A percentile compares a stretch with the other conserved stretches of the same genome.
phyloP scores from a whole-genome alignment of 2,329 filamentous ascomycete species.

The Aspergillus costaricaensis region DNA sequence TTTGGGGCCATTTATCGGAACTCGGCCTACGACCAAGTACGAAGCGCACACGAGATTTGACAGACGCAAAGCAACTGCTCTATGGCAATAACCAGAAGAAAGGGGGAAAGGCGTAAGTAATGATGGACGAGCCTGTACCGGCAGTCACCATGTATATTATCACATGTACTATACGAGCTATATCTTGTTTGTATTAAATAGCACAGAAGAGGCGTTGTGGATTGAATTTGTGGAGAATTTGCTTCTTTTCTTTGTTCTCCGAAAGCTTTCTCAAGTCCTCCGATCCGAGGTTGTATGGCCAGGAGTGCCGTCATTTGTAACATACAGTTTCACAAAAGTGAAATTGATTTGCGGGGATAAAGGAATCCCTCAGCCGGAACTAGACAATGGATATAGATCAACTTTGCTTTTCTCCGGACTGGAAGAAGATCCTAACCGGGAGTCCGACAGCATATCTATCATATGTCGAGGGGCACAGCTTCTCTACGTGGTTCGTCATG shows the following conservation, averaged over 20 bases:
- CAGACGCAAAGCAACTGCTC: conserved; percentile 32
- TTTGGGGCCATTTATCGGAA: conserved; percentile 50
- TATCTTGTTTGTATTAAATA: neutral
- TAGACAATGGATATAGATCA: too few species aligned
- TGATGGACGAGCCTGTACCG: too few species aligned
- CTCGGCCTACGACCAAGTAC: conserved; percentile 60
- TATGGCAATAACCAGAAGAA: conserved; percentile 17
- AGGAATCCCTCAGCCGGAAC: neutral
- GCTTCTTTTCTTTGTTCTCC: neutral
- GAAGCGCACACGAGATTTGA: conserved; percentile 36
- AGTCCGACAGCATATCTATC: neutral
- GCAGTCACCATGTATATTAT: conserved; percentile 2
- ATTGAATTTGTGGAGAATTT: neutral
- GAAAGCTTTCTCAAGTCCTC: neutral
- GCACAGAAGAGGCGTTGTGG: neutral
- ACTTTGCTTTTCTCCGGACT: too few species aligned
- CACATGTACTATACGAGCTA: neutral
- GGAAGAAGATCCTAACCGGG: too few species aligned
- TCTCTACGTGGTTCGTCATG: neutral
- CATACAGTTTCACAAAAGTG: neutral
- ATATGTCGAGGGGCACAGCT: neutral
- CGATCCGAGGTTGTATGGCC: neutral
- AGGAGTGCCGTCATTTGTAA: neutral
- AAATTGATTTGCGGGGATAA: neutral
- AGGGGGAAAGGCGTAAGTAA: neutral